phyloP scores from a whole-genome alignment of 306 rosid species.

The Canavalia ensiformis region DNA sequence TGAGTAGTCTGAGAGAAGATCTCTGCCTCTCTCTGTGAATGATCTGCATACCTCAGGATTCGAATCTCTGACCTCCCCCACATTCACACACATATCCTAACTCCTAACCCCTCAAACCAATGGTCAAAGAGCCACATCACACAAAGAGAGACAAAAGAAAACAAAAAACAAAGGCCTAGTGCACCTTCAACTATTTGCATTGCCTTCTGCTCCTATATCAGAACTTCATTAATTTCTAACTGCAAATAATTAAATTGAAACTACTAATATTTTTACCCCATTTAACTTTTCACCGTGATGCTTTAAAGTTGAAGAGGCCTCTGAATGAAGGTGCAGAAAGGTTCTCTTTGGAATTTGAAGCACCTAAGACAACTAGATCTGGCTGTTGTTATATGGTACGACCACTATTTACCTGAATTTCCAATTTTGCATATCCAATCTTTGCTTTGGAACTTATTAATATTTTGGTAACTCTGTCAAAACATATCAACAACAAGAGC shows the following conservation, averaged over 20 bases:
- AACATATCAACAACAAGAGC: not conserved
- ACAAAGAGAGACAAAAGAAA: not conserved
- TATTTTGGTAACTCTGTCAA: conserved; percentile 49
- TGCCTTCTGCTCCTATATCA: not conserved
- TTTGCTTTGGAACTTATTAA: conserved; percentile 57
- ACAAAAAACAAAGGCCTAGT: not conserved
- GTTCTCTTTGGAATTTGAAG: conserved; percentile 68
- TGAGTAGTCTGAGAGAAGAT: conserved; percentile 50
- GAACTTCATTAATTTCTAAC: not conserved
- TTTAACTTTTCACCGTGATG: conserved; percentile 34
- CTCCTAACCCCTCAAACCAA: not conserved
- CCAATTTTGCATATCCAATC: conserved; percentile 30
- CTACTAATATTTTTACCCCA: not conserved
- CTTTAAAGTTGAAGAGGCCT: conserved; percentile 34
- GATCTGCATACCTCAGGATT: conserved; percentile 57
- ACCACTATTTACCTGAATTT: conserved; percentile 43
- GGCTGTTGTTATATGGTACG: conserved; percentile 2
- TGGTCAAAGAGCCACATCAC: conserved; percentile 35
- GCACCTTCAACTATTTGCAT: not conserved
- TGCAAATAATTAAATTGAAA: not conserved
- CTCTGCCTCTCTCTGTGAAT: conserved; percentile 48
- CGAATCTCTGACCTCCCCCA: conserved; percentile 55
- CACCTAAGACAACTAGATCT: conserved; percentile 44
- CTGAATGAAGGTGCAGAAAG: conserved; percentile 29
- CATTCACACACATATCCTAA: conserved; percentile 5